Evolutionary conservation across 805 yeast genomes (phyloP), one percentile per base, ranked within the genome.

Genomic region (Candida oleophila): DNA sequence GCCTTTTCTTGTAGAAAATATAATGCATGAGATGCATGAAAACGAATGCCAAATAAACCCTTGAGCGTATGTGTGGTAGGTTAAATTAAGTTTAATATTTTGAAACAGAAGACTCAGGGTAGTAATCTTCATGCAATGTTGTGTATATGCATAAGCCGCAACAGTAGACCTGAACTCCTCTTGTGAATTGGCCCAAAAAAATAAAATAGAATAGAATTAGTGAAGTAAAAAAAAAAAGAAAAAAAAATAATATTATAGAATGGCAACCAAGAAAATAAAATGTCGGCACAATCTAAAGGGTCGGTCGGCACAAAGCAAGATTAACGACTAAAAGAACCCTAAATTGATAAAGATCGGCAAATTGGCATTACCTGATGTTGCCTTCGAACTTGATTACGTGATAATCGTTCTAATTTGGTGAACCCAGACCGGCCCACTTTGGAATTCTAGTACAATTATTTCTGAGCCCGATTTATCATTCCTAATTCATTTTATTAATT

Each of bases 71-170:
- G 30, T 11, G 11, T 11, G 30, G 11, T 5, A 25, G 5, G 9
- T 25, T 25, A 25, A 25, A 25, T 25, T 34, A 34, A 34, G 38
- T 34, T 34, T 34, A 34, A 34, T 34, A 34, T 34, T n/a, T 34
- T 15, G 38, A 15, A 15, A 34, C 38, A 34, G 12, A 14, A 15
- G 12, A 34, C 38, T 34, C 19, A 34, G 20, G 20, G 38, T 34
- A 34, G 38, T 5, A 11, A 37, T 12, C 11, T 37, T 19, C 18
- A 37, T 37, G 18, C 16, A 37, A 14, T 19, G 16, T 37, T 9
- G 7, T 11, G 38, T 34, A 14, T 25, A 25, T 11, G 30, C 5
- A 7, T 25, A 25, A 25, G 30, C 30, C 30, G 30, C 30, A 25
- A 7, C 5, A 5, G 30, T 25, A 25, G 11, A 7, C 30, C 30